Evolutionary conservation across 2,329 filamentous ascomycete species (phyloP).

Genomic region (Aspergillus terreus): DNA sequence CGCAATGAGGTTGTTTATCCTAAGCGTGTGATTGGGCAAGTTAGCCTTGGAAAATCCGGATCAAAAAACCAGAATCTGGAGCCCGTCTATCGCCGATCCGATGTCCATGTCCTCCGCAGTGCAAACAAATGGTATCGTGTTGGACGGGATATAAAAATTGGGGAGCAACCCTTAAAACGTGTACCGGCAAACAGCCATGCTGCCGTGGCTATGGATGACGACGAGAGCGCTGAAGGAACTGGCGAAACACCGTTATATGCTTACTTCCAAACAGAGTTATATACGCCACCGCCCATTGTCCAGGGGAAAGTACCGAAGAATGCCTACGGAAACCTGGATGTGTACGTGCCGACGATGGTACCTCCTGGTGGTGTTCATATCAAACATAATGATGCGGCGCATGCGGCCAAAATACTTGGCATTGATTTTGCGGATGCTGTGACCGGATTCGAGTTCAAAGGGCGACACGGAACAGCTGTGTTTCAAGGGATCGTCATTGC

Average conservation of each 20-base stretch:
- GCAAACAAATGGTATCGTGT: constrained; percentile 88
- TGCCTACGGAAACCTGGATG: constrained; percentile 59
- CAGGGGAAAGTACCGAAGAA: constrained; percentile 66
- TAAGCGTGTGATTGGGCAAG: constrained; percentile 69
- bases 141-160: constrained; percentile 71
- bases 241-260: constrained; percentile 59
- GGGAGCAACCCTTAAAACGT: constrained; percentile 80
- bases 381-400: constrained; percentile 56
- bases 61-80: constrained; percentile 58
- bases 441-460: constrained; percentile 84
- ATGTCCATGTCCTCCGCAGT: constrained; percentile 74
- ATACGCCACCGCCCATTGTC: constrained; percentile 71
- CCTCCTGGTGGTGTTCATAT: constrained; percentile 59
- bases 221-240: constrained; percentile 41
- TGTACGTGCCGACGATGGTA: constrained; percentile 63
- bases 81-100: constrained; percentile 73
- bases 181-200: constrained; percentile 49
- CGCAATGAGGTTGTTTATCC: constrained; percentile 79
- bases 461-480: constrained; percentile 79
- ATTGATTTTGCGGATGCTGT: constrained; percentile 88
- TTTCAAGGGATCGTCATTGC: constrained; percentile 75
- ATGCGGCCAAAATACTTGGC: constrained; percentile 70
- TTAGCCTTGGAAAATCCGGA: constrained; percentile 51
- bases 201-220: constrained; percentile 28
- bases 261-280: constrained; percentile 63